phyloP scores from a whole-genome alignment of 2,329 filamentous ascomycete genomes.

The Xylaria polymorpha region DNA sequence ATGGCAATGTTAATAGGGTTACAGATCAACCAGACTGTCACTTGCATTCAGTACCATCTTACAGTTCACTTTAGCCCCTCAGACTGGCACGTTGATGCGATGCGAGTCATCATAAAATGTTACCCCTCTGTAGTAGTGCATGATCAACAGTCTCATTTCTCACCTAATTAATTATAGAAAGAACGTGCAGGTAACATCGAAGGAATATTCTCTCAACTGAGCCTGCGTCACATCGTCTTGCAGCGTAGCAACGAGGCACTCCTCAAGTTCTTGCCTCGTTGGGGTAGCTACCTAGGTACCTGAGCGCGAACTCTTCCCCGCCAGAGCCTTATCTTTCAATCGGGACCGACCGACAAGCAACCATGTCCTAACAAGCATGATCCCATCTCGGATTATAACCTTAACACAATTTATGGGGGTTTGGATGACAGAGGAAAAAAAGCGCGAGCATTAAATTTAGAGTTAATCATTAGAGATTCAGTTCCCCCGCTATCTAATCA shows the following conservation, averaged over 20 bases:
- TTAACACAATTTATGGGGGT: background rate
- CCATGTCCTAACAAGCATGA: background rate
- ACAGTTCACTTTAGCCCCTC: background rate
- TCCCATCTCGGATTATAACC: background rate
- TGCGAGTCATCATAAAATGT: background rate
- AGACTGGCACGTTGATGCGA: background rate
- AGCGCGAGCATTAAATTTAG: conserved; percentile 12
- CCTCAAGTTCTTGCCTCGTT: background rate
- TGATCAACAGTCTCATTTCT: background rate
- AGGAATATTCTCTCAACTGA: conserved; percentile 2
- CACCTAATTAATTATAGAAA: conserved; percentile 23
- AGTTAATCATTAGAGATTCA: conserved; percentile 10
- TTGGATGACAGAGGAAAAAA: conserved; percentile 6
- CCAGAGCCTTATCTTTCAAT: background rate
- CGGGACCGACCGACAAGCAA: background rate
- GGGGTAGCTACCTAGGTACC: background rate
- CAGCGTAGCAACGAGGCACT: conserved; percentile 19
- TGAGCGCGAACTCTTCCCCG: background rate
- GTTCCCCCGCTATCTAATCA: conserved; percentile 3
- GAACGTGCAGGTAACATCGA: background rate
- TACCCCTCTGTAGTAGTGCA: conserved; percentile 13
- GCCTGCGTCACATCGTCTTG: conserved; percentile 12
- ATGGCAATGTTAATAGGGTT: background rate
- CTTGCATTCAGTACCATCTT: background rate
- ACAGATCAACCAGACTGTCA: background rate